These are phyloP conservation scores for Hymenoscyphus salicellus DNA, from an alignment of 2,329 filamentous ascomycete species.

Conservation along the genomic window DNA sequence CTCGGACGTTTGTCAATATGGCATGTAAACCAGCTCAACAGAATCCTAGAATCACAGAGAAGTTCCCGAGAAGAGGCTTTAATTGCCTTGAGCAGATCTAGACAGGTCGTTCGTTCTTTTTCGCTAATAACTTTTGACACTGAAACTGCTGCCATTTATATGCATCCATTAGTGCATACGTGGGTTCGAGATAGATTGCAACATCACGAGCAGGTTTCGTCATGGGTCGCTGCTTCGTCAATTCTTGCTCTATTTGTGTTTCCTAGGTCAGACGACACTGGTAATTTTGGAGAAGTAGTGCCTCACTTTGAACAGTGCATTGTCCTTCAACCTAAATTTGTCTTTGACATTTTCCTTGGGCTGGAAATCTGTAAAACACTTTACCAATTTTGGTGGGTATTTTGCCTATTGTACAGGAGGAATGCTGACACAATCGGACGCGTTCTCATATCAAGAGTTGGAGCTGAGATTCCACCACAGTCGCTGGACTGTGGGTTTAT, in stretches of 20 bases:
- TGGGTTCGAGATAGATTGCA: slow-evolving; percentile 17
- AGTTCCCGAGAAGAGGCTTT: neutral
- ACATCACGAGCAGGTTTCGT: neutral
- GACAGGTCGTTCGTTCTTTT: slow-evolving; percentile 12
- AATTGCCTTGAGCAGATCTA: slow-evolving; percentile 7
- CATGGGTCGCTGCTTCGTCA: neutral
- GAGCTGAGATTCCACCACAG: neutral
- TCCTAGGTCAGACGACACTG: fast-evolving
- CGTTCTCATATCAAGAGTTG: neutral
- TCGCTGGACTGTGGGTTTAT: neutral
- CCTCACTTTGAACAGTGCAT: neutral
- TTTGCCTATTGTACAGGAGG: neutral
- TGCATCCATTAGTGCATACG: slow-evolving; percentile 21
- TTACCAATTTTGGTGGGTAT: neutral
- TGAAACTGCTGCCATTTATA: slow-evolving; percentile 13
- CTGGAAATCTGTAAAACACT: neutral
- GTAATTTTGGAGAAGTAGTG: neutral
- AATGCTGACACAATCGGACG: neutral
- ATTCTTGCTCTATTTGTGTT: neutral
- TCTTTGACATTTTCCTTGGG: neutral
- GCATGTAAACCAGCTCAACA: neutral
- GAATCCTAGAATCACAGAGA: neutral
- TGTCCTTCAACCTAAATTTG: neutral
- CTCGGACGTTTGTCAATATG: neutral
- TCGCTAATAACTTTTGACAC: slow-evolving; percentile 15